Evolutionary conservation across 2,329 filamentous ascomycete genomes (phyloP).

Genomic region (Xylariaceae sp.): DNA sequence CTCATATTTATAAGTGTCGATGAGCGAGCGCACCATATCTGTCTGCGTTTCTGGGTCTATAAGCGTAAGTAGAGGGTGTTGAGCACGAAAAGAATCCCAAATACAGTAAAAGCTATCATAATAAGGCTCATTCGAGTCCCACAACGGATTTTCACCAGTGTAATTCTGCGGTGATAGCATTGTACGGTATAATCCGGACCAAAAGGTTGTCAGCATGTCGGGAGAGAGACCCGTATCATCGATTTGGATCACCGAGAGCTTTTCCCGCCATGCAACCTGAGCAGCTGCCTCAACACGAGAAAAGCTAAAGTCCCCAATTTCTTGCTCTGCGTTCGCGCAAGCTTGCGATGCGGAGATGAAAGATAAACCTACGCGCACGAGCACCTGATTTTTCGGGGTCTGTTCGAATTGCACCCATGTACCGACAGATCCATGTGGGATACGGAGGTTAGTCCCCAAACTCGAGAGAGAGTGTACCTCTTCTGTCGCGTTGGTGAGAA

Average conservation of each 20-base stretch:
- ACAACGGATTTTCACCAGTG: conserved; percentile 70
- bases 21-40: conserved; percentile 66
- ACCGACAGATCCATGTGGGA: conserved; percentile 44
- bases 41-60: conserved; percentile 67
- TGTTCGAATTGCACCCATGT: conserved; percentile 62
- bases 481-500: conserved; percentile 43
- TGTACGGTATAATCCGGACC: conserved; percentile 67
- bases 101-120: conserved; percentile 69
- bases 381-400: conserved; percentile 46
- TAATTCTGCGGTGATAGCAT: conserved; percentile 74
- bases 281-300: conserved; percentile 52
- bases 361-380: conserved; percentile 69
- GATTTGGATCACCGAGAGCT: conserved; percentile 58
- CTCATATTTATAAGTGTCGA: conserved; percentile 68
- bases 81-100: conserved; percentile 72
- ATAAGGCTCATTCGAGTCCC: conserved; percentile 67
- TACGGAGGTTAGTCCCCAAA: conserved; percentile 30
- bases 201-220: conserved; percentile 62
- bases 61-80: conserved; percentile 69
- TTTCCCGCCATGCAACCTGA: conserved; percentile 59
- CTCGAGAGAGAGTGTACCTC: conserved; percentile 23
- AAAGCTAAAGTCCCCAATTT: conserved; percentile 67
- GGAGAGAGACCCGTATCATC: conserved; percentile 53
- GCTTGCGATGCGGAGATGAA: conserved; percentile 67
- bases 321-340: conserved; percentile 65